phyloP scores from a whole-genome alignment of 1,284 basidiomycete genomes.

The Rhodotorula sp. region DNA sequence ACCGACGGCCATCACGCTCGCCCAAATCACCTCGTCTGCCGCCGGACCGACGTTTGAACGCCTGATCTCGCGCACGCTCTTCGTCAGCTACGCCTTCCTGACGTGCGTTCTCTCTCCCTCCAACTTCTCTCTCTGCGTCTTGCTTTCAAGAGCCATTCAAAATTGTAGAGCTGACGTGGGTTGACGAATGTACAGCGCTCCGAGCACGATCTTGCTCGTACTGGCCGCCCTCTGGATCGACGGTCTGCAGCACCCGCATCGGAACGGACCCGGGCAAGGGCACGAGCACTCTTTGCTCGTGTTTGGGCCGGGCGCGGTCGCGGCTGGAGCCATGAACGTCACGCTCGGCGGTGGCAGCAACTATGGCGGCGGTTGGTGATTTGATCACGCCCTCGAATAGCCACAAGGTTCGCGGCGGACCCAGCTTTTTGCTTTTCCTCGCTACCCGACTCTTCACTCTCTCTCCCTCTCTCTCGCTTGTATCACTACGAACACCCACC shows the following conservation, averaged over 20 bases:
- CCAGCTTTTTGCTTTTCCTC: not conserved
- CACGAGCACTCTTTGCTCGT: constrained; percentile 3
- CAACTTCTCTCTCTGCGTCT: no score
- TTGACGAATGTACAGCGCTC: no score
- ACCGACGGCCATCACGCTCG: constrained; percentile 44
- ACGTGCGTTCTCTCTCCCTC: constrained; percentile 26
- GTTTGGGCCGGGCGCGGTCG: not conserved
- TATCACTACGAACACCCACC: no score
- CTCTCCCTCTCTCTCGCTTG: not conserved
- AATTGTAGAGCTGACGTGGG: no score
- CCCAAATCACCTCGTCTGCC: constrained; percentile 39
- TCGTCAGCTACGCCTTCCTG: constrained; percentile 45
- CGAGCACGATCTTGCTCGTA: constrained; percentile 33
- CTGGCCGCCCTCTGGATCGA: constrained; percentile 36
- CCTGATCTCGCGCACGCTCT: constrained; percentile 42
- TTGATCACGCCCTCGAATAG: no score
- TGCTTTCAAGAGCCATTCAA: no score
- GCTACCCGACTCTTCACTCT: not conserved
- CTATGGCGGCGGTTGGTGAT: not conserved
- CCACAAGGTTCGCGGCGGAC: not conserved
- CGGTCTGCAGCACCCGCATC: constrained; percentile 26
- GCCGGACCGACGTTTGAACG: constrained; percentile 29
- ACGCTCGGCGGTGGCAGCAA: not conserved
- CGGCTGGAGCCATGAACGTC: not conserved
- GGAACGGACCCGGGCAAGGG: not conserved